These are phyloP conservation scores for Linnemannia hyalina DNA, from an alignment of 192 early-diverging fungal genomes.

Conservation along the genomic window DNA sequence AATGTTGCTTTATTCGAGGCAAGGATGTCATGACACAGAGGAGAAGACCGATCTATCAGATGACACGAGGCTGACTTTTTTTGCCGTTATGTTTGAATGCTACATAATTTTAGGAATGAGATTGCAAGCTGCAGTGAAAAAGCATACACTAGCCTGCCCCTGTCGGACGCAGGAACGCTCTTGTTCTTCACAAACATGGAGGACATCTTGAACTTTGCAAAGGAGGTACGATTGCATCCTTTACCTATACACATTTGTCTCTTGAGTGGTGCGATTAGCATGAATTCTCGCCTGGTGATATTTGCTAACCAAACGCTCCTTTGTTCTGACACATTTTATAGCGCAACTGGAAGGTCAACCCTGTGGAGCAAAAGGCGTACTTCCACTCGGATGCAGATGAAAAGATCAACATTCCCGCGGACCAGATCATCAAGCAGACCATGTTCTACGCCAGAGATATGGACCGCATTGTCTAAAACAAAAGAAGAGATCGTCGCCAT, in stretches of 20 bases:
- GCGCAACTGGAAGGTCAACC: slow-evolving; percentile 87
- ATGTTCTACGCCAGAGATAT: slow-evolving; percentile 94
- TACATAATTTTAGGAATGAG: slow-evolving; percentile 75
- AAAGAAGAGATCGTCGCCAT: not conserved
- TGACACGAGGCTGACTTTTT: not conserved
- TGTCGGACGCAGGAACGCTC: slow-evolving; percentile 92
- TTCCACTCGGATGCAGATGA: slow-evolving; percentile 78
- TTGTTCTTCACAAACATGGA: slow-evolving; percentile 86
- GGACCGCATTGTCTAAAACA: slow-evolving; percentile 88
- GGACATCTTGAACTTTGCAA: slow-evolving; percentile 89
- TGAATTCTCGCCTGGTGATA: not conserved
- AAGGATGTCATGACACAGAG: not conserved
- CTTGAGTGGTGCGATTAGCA: not conserved
- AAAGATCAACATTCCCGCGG: slow-evolving; percentile 80
- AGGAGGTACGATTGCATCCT: slow-evolving; percentile 68
- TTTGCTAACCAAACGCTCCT: not conserved
- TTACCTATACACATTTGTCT: not conserved
- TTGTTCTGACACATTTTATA: slow-evolving; percentile 15
- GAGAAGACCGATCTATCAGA: not conserved
- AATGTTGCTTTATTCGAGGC: not conserved
- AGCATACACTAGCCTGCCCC: slow-evolving; percentile 87
- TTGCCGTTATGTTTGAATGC: not conserved
- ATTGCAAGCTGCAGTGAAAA: slow-evolving; percentile 97
- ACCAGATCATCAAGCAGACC: slow-evolving; percentile 86
- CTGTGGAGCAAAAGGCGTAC: slow-evolving; percentile 84